Evolutionary conservation across 73 alveolate species (phyloP).

Genomic region (Stentor roeselii): DNA sequence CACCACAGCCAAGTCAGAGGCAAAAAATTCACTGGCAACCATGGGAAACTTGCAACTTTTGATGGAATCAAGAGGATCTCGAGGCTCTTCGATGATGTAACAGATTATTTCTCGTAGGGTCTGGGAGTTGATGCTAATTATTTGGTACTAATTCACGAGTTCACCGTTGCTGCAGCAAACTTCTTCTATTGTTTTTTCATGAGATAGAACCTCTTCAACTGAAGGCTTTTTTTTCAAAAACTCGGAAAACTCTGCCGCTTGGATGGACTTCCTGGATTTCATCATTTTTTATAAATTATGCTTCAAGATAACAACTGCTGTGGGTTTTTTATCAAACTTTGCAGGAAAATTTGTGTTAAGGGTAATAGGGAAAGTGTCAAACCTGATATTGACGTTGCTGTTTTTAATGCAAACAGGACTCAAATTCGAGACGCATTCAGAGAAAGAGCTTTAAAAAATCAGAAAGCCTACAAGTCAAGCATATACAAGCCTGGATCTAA

Average conservation of each 20-base stretch:
- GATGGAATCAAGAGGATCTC: not conserved
- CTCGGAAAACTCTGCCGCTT: not conserved
- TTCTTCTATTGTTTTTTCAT: not conserved
- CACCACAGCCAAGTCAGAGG: not conserved
- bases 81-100: slow-evolving; percentile 6
- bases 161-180: not conserved
- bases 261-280: slow-evolving; percentile 3
- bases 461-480: too few relatives aligned
- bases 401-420: too few relatives aligned
- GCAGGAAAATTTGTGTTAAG: not conserved
- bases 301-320: not conserved
- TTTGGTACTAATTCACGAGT: not conserved
- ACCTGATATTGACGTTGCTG: not conserved
- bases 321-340: not conserved
- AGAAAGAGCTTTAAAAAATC: too few relatives aligned
- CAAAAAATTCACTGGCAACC: slow-evolving; percentile 22
- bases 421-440: too few relatives aligned
- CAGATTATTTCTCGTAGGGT: not conserved
- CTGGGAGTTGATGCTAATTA: not conserved
- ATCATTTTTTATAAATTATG: not conserved
- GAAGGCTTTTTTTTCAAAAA: slow-evolving; percentile 10
- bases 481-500: too few relatives aligned
- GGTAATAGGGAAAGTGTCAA: not conserved
- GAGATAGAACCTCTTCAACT: not conserved
- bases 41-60: slow-evolving; percentile 11